Evolutionary conservation across 2,329 filamentous ascomycete genomes (phyloP).

Genomic region (Arthrobotrys sinensis): DNA sequence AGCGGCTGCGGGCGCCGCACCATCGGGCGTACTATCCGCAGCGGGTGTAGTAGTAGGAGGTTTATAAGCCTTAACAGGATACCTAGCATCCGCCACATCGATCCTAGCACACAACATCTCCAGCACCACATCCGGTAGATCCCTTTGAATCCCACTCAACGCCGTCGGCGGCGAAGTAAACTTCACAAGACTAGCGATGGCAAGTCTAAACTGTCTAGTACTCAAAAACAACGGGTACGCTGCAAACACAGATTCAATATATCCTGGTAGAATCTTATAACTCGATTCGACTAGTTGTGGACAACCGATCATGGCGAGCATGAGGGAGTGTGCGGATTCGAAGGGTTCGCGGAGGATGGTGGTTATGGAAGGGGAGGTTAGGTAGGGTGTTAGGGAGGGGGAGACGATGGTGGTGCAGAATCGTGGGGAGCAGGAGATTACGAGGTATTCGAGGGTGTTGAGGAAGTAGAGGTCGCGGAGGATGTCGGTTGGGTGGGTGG

Average conservation of each 20-base stretch:
- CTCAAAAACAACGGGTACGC: constrained; percentile 86
- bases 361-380: constrained; percentile 74
- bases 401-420: constrained; percentile 82
- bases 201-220: constrained; percentile 87
- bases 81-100: constrained; percentile 66
- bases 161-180: constrained; percentile 85
- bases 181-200: constrained; percentile 86
- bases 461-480: constrained; percentile 90
- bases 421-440: constrained; percentile 77
- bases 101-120: constrained; percentile 81
- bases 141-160: constrained; percentile 79
- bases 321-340: constrained; percentile 87
- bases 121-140: constrained; percentile 83
- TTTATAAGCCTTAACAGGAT: constrained; percentile 66
- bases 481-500: constrained; percentile 77
- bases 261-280: constrained; percentile 81
- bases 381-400: constrained; percentile 80
- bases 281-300: constrained; percentile 82
- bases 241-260: constrained; percentile 83
- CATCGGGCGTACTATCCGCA: constrained; percentile 63
- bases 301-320: constrained; percentile 84
- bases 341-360: constrained; percentile 79
- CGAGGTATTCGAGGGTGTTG: constrained; percentile 87
- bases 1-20: constrained; percentile 65
- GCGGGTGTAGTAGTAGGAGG: constrained; percentile 62